phyloP scores from a whole-genome alignment of 2,329 filamentous ascomycete genomes.

The Phialocephala sp. region DNA sequence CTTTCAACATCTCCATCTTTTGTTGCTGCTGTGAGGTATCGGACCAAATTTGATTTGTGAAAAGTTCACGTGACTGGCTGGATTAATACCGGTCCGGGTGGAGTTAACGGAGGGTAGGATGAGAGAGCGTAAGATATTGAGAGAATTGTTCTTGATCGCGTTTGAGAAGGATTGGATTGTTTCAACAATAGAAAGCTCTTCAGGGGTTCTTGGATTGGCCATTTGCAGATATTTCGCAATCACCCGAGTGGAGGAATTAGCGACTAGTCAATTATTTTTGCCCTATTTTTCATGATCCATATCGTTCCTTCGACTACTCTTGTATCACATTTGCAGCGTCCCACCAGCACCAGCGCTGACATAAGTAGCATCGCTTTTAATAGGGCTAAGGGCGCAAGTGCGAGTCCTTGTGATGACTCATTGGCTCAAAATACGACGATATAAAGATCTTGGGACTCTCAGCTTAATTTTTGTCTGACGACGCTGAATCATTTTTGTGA shows the following conservation, averaged over 20 bases:
- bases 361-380: neutral
- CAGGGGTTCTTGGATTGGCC: neutral
- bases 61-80: neutral
- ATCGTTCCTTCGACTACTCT: too few species aligned
- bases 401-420: constrained; percentile 1
- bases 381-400: neutral
- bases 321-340: too few species aligned
- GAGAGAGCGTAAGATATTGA: neutral
- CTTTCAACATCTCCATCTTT: constrained; percentile 5
- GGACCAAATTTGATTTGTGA: neutral
- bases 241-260: too few species aligned
- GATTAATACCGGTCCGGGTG: neutral
- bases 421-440: neutral
- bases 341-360: neutral
- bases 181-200: neutral
- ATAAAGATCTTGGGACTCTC: neutral
- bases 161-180: neutral
- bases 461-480: neutral
- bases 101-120: neutral
- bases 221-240: neutral
- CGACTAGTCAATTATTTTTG: neutral
- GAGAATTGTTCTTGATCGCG: neutral
- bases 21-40: neutral
- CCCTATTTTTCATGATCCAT: neutral
- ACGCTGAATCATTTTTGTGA: too few species aligned